Percentiles rank a stretch among this genome's conserved stretches.
Conservation (phyloP, 2,329 filamentous ascomycete genomes). For the Alternaria dauci region DNA sequence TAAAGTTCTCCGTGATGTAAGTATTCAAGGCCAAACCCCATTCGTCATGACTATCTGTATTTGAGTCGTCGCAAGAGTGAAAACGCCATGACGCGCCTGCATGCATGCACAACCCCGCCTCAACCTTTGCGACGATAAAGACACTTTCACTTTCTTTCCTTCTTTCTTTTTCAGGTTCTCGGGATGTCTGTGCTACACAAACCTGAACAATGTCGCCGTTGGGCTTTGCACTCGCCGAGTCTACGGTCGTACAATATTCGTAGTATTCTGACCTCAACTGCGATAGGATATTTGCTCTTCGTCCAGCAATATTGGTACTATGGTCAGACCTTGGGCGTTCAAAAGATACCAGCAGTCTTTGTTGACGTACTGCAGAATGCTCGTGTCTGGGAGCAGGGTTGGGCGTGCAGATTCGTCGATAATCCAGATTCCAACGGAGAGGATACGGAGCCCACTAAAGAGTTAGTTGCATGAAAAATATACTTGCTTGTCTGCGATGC, state of each 20-base stretch:
- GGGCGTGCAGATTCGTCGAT: background rate
- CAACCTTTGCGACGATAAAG: too few relatives aligned
- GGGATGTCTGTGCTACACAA: background rate
- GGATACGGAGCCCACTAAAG: too few relatives aligned
- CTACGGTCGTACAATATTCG: background rate
- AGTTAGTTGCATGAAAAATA: too few relatives aligned
- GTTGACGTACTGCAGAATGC: background rate
- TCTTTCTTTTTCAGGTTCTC: too few relatives aligned
- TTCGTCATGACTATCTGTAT: too few relatives aligned
- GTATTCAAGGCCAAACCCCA: too few relatives aligned
- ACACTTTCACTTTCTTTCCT: background rate
- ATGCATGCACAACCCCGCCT: background rate
- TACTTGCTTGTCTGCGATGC: background rate
- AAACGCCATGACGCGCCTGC: too few relatives aligned
- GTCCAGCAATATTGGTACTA: background rate
- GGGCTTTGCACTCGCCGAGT: background rate
- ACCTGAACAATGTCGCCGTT: background rate
- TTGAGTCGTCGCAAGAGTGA: too few relatives aligned
- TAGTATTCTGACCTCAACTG: accelerated
- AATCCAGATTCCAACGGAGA: background rate
- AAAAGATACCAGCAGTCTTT: background rate
- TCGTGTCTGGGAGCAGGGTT: background rate
- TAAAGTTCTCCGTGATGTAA: too few relatives aligned
- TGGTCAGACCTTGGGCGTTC: background rate
- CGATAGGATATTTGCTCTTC: background rate